Conservation (phyloP, 2,329 filamentous ascomycete genomes). For the Sclerotiophoma versabilis region DNA sequence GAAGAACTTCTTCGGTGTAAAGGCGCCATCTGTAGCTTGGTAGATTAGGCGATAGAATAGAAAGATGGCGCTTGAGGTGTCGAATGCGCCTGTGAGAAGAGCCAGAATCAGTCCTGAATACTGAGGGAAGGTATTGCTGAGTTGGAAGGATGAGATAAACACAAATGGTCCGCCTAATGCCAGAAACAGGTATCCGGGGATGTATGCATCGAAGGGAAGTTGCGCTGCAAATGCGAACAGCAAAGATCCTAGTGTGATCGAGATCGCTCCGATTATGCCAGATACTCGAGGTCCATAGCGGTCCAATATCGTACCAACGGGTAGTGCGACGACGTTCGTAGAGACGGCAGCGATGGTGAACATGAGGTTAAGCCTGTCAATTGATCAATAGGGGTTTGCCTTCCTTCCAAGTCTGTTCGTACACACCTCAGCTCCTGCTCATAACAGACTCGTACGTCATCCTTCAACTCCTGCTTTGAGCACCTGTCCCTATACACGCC, state of each 20-base stretch:
- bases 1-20: conserved; percentile 59
- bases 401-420: conserved; percentile 67
- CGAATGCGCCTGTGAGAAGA: conserved; percentile 60
- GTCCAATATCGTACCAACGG: conserved; percentile 85
- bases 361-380: conserved; percentile 82
- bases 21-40: conserved; percentile 51
- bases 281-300: conserved; percentile 79
- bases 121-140: conserved; percentile 60
- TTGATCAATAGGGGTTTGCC: conserved; percentile 12
- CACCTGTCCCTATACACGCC: conserved; percentile 48
- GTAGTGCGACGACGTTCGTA: conserved; percentile 85
- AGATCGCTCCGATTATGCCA: conserved; percentile 72
- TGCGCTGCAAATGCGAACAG: conserved; percentile 73
- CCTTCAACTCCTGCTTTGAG: conserved; percentile 45
- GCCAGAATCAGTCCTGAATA: conserved; percentile 59
- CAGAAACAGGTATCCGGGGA: conserved; percentile 59
- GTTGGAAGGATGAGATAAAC: conserved; percentile 60
- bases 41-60: conserved; percentile 57
- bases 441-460: conserved; percentile 46
- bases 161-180: conserved; percentile 59
- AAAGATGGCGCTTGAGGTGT: conserved; percentile 59
- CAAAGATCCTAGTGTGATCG: conserved; percentile 72
- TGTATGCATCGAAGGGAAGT: conserved; percentile 73
- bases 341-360: conserved; percentile 89
- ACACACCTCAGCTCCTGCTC: conserved; percentile 48